These are phyloP conservation scores for Hibiscus syriacus DNA, from an alignment of 345 rosid species.

Conservation along the genomic window DNA sequence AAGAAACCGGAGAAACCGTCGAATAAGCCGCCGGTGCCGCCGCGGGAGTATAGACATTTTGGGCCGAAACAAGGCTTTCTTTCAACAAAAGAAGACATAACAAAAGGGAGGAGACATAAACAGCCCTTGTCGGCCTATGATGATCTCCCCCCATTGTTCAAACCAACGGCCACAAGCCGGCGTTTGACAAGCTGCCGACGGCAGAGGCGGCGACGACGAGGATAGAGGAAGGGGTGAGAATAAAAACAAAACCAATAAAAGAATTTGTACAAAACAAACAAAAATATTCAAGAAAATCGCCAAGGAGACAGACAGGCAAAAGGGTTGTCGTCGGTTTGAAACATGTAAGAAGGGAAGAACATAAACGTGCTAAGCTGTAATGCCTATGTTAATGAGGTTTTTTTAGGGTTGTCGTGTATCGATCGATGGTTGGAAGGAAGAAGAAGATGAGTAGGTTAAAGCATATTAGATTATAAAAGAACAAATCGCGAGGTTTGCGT, in stretches of 20 bases:
- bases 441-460: not conserved
- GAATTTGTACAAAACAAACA: too few relatives aligned
- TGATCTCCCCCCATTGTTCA: conserved; percentile 33
- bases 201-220: not conserved
- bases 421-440: not conserved
- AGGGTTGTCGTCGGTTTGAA: conserved; percentile 26
- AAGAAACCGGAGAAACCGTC: not conserved
- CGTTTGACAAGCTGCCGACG: not conserved
- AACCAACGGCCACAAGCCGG: not conserved
- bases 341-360: conserved; percentile 23
- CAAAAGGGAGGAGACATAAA: conserved; percentile 17
- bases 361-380: conserved; percentile 42
- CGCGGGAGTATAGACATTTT: not conserved
- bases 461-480: not conserved
- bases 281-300: conserved; percentile 1
- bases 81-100: conserved; percentile 19
- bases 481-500: not conserved
- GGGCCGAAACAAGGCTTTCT: not conserved
- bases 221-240: not conserved
- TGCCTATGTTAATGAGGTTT: not conserved
- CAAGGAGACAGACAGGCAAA: not conserved
- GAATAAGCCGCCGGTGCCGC: too few relatives aligned
- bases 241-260: too few relatives aligned
- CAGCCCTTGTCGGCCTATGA: conserved; percentile 5
- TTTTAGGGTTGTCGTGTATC: not conserved